These are phyloP conservation scores for Serendipita sp. DNA, from an alignment of 768 basidiomycete species.

Conservation along the genomic window DNA sequence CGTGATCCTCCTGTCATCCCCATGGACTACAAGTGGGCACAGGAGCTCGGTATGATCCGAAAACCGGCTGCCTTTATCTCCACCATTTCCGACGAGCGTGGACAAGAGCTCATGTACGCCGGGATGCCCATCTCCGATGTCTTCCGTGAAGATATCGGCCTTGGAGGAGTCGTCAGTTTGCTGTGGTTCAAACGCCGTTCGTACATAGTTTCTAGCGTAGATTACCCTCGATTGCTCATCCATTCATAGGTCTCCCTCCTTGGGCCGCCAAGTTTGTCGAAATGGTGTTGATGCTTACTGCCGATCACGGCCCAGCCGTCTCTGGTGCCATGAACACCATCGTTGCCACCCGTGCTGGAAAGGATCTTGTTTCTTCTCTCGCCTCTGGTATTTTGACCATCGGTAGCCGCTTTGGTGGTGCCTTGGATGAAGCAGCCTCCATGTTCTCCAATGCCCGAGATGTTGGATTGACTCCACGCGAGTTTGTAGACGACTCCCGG, in stretches of 20 bases:
- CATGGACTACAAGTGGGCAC: slow-evolving; percentile 99
- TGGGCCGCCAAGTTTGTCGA: slow-evolving; percentile 99
- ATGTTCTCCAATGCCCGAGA: slow-evolving; percentile 92
- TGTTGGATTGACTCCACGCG: slow-evolving; percentile 86
- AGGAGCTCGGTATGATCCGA: slow-evolving; percentile 93
- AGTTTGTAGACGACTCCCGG: slow-evolving; percentile 88
- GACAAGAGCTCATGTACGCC: slow-evolving; percentile 94
- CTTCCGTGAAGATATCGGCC: slow-evolving; percentile 91
- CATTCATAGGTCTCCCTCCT: slow-evolving; percentile 40
- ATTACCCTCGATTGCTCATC: not conserved
- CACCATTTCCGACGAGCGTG: slow-evolving; percentile 98
- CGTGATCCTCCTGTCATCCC: slow-evolving; percentile 87
- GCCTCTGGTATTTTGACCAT: slow-evolving; percentile 94
- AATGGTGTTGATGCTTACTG: slow-evolving; percentile 99
- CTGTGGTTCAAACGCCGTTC: slow-evolving; percentile 90
- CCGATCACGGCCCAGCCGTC: slow-evolving; percentile 96
- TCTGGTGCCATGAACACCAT: slow-evolving; percentile 99
- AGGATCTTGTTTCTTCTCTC: slow-evolving; percentile 93
- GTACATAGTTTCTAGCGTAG: not conserved
- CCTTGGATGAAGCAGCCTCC: slow-evolving; percentile 87
- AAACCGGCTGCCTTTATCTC: slow-evolving; percentile 99
- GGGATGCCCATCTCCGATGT: slow-evolving; percentile 99
- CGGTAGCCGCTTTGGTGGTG: slow-evolving; percentile 95
- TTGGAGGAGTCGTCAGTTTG: slow-evolving; percentile 90
- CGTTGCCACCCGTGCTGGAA: slow-evolving; percentile 97